Evolutionary conservation across 2,329 filamentous ascomycete genomes (phyloP).

Genomic region (Phyllosticta capitalensis): DNA sequence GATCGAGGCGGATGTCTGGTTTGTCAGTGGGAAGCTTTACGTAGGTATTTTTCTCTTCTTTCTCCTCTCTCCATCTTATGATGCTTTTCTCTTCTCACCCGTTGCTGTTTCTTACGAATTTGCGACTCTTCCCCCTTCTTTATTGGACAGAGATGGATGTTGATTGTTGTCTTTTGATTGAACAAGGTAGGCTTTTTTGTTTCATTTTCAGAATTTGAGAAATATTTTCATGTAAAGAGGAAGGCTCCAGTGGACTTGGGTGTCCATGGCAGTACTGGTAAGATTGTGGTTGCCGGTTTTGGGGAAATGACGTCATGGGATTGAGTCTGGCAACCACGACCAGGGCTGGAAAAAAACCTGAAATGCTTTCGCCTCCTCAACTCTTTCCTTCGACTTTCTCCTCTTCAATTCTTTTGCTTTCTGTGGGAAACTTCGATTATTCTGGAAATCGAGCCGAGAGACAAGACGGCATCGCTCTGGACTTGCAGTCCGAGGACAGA

Average conservation of each 20-base stretch:
- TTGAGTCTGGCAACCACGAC: neutral
- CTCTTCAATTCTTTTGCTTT: neutral
- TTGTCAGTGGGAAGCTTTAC: constrained; percentile 46
- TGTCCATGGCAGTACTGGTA: neutral
- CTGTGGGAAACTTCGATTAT: neutral
- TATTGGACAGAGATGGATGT: neutral
- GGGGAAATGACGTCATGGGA: neutral
- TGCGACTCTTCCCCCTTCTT: neutral
- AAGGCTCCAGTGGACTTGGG: no score
- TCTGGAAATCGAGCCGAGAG: neutral
- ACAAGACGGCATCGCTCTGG: neutral
- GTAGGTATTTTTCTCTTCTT: constrained; percentile 25
- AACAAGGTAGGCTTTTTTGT: no score
- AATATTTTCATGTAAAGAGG: no score
- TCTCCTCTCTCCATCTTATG: neutral
- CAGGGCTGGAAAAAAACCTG: neutral
- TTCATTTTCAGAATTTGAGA: no score
- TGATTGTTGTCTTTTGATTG: no score
- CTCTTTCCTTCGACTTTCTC: neutral
- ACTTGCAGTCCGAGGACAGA: neutral
- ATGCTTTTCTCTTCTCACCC: neutral
- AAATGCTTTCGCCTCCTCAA: neutral
- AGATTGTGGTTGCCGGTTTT: neutral
- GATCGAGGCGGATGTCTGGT: constrained; percentile 53
- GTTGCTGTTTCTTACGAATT: neutral